Base-by-base conservation (phyloP, 129 eudicot species). In the Pittosporum tobira region DNA sequence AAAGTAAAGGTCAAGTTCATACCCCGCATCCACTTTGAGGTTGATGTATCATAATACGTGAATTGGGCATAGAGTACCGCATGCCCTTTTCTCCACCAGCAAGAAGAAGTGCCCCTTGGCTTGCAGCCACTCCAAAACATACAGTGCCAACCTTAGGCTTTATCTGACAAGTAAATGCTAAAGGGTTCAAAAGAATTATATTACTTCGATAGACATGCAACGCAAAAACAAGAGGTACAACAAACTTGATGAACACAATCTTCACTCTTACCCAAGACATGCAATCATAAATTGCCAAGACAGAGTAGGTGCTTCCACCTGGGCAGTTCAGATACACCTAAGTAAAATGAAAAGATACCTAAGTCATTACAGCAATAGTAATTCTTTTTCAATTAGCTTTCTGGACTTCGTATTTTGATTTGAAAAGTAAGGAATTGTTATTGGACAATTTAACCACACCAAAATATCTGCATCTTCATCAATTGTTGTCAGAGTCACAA, bases 71-170 rank as follows among this genome's bases (percentile, higher is more conserved):
- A 31, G 98, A 75, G 48, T 83, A 91, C 49, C 98, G 82, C 98
- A 91, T 91, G 23, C 98, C 98, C 71, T 86, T 91, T 59, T 91
- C 87, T 61, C 98, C 98, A 53, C 95, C 98, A 26, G 98, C 98
- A 77, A 91, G 98, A 71, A 91, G 83, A 75, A 91, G 86, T 47
- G 96, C 84, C 29, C 75, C 90, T 57, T 91, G 94, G 72, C 94
- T 86, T 62, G 98, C 94, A 60, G 90, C 84, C 20, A 81, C 73
- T 71, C 98, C 98, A 76, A 91, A 86, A 77, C 96, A 78, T 52
- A 91, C 96, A 28, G 96, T 91, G 27, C 96, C 98, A 51, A 91
- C 98, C 77, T 81, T 91, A 30, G 98, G 98, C 76, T 86, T 91
- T 71, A 91, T 83, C 98, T 91, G 81, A 63, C 1, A 19, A 48